Evolutionary conservation across 768 basidiomycete genomes (phyloP).

Genomic region (Lyophyllum semitale): DNA sequence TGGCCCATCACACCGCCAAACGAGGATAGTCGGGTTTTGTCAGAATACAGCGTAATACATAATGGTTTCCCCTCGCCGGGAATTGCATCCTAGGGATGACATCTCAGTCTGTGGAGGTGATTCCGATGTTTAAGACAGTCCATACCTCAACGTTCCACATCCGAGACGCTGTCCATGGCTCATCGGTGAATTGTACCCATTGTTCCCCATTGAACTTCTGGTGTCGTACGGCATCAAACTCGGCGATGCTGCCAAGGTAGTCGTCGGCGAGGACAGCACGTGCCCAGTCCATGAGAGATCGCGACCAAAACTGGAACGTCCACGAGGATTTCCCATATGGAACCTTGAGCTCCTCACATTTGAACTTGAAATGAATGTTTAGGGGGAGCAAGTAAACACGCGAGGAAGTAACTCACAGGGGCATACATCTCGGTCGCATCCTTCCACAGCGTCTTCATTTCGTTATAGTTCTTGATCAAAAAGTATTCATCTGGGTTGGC

Average conservation of each 20-base stretch:
- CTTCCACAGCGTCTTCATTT: conserved; percentile 22
- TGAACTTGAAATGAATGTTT: conserved; percentile 1
- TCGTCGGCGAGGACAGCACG: conserved; percentile 24
- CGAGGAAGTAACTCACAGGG: too few relatives aligned
- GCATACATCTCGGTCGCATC: conserved; percentile 2
- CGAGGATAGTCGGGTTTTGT: conserved; percentile 36
- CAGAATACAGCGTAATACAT: conserved; percentile 35
- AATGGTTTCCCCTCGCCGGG: conserved; percentile 16
- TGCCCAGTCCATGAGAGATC: conserved; percentile 31
- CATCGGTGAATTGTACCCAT: neutral
- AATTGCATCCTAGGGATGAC: neutral
- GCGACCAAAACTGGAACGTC: conserved; percentile 17
- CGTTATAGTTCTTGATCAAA: conserved; percentile 17
- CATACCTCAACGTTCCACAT: conserved; percentile 13
- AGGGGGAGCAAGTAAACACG: too few relatives aligned
- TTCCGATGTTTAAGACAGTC: conserved; percentile 4
- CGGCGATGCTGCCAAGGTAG: conserved; percentile 21
- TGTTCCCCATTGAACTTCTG: conserved; percentile 7
- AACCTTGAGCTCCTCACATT: neutral
- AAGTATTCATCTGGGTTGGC: conserved; percentile 11
- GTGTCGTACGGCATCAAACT: conserved; percentile 29
- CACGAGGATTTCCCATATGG: neutral
- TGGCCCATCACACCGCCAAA: conserved; percentile 37
- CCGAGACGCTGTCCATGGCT: neutral
- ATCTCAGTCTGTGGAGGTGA: too few relatives aligned